phyloP scores from a whole-genome alignment of 2,329 filamentous ascomycete species.

The Penicillium sp. region DNA sequence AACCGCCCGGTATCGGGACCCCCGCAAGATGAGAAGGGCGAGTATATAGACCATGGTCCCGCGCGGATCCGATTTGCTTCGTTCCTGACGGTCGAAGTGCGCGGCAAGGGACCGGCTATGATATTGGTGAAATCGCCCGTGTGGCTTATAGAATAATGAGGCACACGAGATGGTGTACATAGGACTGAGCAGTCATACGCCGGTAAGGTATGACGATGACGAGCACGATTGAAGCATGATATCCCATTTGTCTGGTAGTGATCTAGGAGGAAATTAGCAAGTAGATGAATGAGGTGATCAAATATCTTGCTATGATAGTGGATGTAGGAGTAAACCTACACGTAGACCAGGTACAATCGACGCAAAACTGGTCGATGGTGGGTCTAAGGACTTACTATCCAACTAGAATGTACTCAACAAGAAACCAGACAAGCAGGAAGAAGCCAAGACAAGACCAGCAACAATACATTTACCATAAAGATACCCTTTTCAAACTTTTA shows the following conservation, averaged over 20 bases:
- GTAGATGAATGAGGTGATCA: no score
- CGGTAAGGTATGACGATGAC: conserved; percentile 7
- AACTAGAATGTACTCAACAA: no score
- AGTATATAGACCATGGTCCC: conserved; percentile 12
- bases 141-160: conserved; percentile 42
- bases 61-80: conserved; percentile 65
- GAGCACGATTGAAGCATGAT: conserved; percentile 10
- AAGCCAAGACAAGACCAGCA: no score
- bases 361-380: no score
- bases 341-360: no score
- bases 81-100: conserved; percentile 68
- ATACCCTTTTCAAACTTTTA: no score
- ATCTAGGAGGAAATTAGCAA: no score
- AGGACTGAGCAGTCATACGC: neutral
- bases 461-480: no score
- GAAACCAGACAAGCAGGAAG: no score
- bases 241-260: neutral
- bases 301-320: no score
- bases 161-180: neutral
- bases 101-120: conserved; percentile 56
- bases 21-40: conserved; percentile 23
- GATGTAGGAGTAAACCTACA: no score
- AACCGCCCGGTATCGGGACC: conserved; percentile 9
- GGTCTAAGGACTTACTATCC: no score
- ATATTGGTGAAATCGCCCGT: conserved; percentile 71